Conservation (phyloP, 2,329 filamentous ascomycete species). For the Pyricularia grisea region DNA sequence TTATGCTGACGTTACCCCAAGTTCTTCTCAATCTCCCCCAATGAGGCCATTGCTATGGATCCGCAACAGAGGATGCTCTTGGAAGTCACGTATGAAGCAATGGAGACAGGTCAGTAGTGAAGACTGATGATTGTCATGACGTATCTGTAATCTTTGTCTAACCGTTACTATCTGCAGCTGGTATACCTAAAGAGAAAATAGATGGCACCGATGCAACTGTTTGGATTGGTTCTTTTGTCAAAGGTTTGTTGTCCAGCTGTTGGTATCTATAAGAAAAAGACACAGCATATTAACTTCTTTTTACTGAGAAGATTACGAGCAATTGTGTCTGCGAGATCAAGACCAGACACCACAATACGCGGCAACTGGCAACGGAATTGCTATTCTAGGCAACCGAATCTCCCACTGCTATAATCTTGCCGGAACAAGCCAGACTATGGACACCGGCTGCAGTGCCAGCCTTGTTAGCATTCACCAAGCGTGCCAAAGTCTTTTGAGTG, state of each 20-base stretch:
- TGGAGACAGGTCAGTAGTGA: conserved; percentile 34
- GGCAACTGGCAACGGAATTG: conserved; percentile 41
- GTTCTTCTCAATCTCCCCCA: conserved; percentile 41
- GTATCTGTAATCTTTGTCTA: no score
- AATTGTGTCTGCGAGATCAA: conserved; percentile 37
- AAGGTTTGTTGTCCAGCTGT: conserved; percentile 23
- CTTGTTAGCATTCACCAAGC: conserved; percentile 45
- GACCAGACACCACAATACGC: conserved; percentile 41
- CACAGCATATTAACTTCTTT: not conserved
- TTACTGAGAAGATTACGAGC: conserved; percentile 33
- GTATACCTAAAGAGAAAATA: conserved; percentile 31
- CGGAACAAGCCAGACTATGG: conserved; percentile 47
- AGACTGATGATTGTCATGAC: not conserved
- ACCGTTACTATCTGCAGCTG: conserved; percentile 21
- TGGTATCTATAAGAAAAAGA: conserved; percentile 1
- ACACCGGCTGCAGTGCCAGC: conserved; percentile 49
- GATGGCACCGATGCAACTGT: conserved; percentile 35
- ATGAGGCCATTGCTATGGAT: conserved; percentile 42
- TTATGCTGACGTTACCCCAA: conserved; percentile 12
- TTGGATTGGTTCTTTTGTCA: conserved; percentile 41
- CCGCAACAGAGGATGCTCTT: conserved; percentile 43
- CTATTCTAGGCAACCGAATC: conserved; percentile 45
- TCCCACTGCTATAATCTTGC: conserved; percentile 45
- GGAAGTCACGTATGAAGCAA: conserved; percentile 39
- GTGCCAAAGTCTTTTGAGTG: conserved; percentile 34